Percentiles rank a stretch among this genome's conserved stretches.
Evolutionary conservation across 768 basidiomycete species (phyloP).

Genomic region (Amanita rimosa): DNA sequence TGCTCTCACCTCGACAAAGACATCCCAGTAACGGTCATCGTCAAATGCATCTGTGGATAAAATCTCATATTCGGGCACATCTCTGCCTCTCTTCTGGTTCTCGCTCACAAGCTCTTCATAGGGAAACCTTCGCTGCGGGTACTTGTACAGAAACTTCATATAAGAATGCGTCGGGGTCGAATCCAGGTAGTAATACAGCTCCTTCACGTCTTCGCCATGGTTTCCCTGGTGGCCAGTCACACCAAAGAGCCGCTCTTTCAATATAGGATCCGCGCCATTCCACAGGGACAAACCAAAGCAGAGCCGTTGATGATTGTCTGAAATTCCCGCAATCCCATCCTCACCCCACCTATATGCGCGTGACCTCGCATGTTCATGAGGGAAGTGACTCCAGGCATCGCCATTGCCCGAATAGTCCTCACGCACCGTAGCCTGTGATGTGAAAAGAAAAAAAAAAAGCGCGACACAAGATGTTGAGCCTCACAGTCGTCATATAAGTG

Average conservation of each 20-base stretch:
- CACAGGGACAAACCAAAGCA: slow-evolving; percentile 88
- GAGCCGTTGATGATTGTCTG: slow-evolving; percentile 91
- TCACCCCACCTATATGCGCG: slow-evolving; percentile 99
- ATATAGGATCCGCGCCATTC: slow-evolving; percentile 90
- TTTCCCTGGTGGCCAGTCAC: slow-evolving; percentile 97
- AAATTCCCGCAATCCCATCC: slow-evolving; percentile 94
- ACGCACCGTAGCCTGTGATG: slow-evolving; percentile 80
- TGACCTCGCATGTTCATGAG: slow-evolving; percentile 86
- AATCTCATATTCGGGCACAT: slow-evolving; percentile 89
- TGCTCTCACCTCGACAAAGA: slow-evolving; percentile 85
- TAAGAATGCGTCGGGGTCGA: slow-evolving; percentile 98
- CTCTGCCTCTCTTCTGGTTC: slow-evolving; percentile 68
- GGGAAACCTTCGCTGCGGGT: slow-evolving; percentile 85
- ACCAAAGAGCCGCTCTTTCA: slow-evolving; percentile 95
- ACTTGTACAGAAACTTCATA: slow-evolving; percentile 99
- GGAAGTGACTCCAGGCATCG: slow-evolving; percentile 93
- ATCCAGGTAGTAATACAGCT: slow-evolving; percentile 97
- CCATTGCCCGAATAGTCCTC: slow-evolving; percentile 98
- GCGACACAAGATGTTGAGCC: no score
- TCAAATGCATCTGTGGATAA: slow-evolving; percentile 88
- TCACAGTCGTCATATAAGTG: no score
- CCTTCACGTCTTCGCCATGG: slow-evolving; percentile 99
- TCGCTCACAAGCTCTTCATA: slow-evolving; percentile 91
- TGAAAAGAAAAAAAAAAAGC: no score
- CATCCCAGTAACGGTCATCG: slow-evolving; percentile 94